phyloP scores from a whole-genome alignment of 129 eudicot species.

The Silybum marianum region DNA sequence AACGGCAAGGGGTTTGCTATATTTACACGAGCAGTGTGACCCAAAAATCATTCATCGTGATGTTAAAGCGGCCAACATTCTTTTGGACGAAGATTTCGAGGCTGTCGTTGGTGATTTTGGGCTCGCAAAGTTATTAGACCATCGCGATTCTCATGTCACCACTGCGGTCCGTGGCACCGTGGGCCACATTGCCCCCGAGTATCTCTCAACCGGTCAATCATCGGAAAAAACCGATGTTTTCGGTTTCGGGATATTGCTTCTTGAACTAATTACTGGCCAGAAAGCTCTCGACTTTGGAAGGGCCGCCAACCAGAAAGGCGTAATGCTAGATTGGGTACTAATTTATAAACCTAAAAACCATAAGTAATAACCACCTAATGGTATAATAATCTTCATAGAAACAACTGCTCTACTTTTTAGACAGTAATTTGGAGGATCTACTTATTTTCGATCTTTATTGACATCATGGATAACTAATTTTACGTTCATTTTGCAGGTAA shows the following conservation, averaged over 20 bases:
- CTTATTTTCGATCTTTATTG: not conserved
- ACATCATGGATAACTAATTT: not conserved
- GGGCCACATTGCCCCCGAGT: conserved; percentile 97
- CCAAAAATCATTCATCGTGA: conserved; percentile 95
- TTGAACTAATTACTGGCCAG: conserved; percentile 86
- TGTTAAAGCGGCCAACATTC: conserved; percentile 94
- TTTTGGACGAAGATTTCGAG: conserved; percentile 94
- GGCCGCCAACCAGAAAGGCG: conserved; percentile 78
- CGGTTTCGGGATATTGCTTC: conserved; percentile 89
- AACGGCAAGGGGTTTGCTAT: conserved; percentile 88
- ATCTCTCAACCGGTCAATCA: conserved; percentile 87
- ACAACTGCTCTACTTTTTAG: not conserved
- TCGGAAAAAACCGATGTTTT: conserved; percentile 95
- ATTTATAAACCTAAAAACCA: not conserved
- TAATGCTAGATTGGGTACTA: conserved; percentile 89
- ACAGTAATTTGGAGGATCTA: not conserved
- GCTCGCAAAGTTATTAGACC: conserved; percentile 90
- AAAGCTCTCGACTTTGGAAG: conserved; percentile 89
- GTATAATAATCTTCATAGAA: not conserved
- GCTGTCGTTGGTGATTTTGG: conserved; percentile 98
- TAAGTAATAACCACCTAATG: not conserved
- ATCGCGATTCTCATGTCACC: conserved; percentile 88
- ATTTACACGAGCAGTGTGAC: conserved; percentile 91
- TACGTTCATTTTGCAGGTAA: conserved; percentile 52
- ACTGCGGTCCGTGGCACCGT: conserved; percentile 97